Evolutionary conservation across 2,329 filamentous ascomycete genomes (phyloP).

Genomic region (Epichloe sylvatica): DNA sequence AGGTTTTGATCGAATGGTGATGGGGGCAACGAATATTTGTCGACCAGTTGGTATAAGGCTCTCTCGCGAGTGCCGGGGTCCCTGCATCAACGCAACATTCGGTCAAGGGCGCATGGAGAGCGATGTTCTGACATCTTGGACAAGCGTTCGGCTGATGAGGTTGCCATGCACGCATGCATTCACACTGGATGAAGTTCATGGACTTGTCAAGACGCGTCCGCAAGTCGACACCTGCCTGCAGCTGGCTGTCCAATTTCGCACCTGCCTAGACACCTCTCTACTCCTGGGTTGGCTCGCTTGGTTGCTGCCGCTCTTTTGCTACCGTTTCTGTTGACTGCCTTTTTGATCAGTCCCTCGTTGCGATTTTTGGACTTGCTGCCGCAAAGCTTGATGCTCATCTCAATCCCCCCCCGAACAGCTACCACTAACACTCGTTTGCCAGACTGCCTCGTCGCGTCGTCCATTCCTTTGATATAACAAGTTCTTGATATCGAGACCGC

Average conservation of each 20-base stretch:
- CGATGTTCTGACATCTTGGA: too few species aligned
- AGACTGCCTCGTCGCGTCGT: constrained; percentile 24
- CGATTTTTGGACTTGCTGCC: background rate
- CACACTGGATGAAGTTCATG: too few species aligned
- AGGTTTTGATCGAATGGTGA: background rate
- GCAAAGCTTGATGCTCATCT: background rate
- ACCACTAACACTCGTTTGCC: constrained; percentile 10
- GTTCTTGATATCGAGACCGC: background rate
- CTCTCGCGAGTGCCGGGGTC: background rate
- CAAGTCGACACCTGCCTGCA: background rate
- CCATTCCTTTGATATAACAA: constrained; percentile 15
- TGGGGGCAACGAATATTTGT: background rate
- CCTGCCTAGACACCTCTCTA: background rate
- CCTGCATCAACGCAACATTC: background rate
- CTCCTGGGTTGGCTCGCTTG: background rate
- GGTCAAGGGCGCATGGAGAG: background rate
- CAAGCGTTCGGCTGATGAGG: too few species aligned
- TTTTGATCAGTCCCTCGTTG: background rate
- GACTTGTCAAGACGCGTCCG: background rate
- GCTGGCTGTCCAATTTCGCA: background rate
- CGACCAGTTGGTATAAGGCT: background rate
- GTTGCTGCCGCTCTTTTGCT: background rate
- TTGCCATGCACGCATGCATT: too few species aligned
- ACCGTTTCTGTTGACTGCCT: background rate
- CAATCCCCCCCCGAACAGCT: background rate